phyloP scores from a whole-genome alignment of 148 eudicot species.

The Vaccinium macrocarpon region DNA sequence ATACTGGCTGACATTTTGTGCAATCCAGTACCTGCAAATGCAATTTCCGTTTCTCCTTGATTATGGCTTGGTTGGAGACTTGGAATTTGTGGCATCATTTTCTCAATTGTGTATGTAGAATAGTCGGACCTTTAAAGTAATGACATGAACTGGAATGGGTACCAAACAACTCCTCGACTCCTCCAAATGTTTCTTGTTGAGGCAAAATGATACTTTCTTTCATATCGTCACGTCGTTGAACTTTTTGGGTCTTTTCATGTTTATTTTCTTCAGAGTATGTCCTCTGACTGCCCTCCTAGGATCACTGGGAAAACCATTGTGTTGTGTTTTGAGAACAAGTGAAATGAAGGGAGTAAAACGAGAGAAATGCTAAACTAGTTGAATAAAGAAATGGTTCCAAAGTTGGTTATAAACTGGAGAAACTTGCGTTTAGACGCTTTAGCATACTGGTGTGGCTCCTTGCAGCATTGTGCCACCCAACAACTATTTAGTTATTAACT shows the following conservation, averaged over 20 bases:
- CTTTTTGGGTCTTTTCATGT: background rate
- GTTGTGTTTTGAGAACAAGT: background rate
- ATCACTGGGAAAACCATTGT: background rate
- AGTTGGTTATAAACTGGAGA: background rate
- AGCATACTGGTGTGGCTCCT: background rate
- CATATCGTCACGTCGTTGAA: background rate
- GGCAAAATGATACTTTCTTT: background rate
- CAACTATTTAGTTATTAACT: background rate
- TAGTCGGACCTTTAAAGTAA: background rate
- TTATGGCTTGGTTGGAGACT: background rate
- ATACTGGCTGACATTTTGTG: background rate
- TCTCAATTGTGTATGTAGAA: background rate
- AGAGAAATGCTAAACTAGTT: background rate
- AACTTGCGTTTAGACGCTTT: background rate
- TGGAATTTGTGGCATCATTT: conserved; percentile 1
- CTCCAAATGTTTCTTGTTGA: background rate
- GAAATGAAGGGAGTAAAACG: background rate
- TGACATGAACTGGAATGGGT: background rate
- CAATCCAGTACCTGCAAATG: background rate
- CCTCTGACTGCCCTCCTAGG: background rate
- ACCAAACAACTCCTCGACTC: background rate
- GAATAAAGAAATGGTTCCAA: background rate
- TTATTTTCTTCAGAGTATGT: no score
- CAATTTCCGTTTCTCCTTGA: background rate
- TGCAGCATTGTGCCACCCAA: background rate